Evolutionary conservation across 495 filamentous ascomycete genomes (phyloP).

Genomic region (Aspergillus sclerotiicarbonarius): DNA sequence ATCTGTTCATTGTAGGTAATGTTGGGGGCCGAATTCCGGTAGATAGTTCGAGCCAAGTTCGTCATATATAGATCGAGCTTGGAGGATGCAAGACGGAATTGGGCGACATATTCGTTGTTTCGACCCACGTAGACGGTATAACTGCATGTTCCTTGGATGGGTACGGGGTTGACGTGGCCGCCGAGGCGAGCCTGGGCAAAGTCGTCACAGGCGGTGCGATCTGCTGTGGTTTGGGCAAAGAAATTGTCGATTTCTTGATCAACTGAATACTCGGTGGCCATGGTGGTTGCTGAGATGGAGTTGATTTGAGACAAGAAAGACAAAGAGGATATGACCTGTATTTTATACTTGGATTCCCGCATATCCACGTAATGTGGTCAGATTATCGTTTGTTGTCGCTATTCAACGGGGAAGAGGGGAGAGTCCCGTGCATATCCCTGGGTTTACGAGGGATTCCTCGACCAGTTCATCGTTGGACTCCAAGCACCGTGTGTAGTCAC

Average conservation of each 20-base stretch:
- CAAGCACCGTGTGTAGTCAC: too few species aligned
- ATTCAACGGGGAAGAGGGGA: too few species aligned
- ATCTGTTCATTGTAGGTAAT: constrained; percentile 35
- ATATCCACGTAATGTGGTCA: too few species aligned
- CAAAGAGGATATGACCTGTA: too few species aligned
- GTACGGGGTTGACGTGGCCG: constrained; percentile 32
- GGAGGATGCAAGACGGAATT: constrained; percentile 41
- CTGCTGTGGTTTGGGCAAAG: constrained; percentile 36
- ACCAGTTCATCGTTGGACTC: too few species aligned
- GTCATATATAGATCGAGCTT: constrained; percentile 27
- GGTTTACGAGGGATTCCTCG: too few species aligned
- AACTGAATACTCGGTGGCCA: constrained; percentile 29
- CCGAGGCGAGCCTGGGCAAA: constrained; percentile 32
- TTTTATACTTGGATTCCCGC: too few species aligned
- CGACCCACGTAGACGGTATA: constrained; percentile 44
- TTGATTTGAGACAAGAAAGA: too few species aligned
- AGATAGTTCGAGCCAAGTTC: constrained; percentile 29
- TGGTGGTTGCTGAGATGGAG: too few species aligned
- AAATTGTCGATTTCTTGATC: constrained; percentile 37
- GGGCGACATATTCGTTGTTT: constrained; percentile 36
- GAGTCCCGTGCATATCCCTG: too few species aligned
- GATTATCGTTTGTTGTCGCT: too few species aligned
- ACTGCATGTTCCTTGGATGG: constrained; percentile 40
- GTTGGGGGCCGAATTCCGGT: constrained; percentile 30
- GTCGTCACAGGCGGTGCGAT: constrained; percentile 33